Base-by-base conservation (phyloP, 768 basidiomycete genomes). In the Auriculariales sp. region DNA sequence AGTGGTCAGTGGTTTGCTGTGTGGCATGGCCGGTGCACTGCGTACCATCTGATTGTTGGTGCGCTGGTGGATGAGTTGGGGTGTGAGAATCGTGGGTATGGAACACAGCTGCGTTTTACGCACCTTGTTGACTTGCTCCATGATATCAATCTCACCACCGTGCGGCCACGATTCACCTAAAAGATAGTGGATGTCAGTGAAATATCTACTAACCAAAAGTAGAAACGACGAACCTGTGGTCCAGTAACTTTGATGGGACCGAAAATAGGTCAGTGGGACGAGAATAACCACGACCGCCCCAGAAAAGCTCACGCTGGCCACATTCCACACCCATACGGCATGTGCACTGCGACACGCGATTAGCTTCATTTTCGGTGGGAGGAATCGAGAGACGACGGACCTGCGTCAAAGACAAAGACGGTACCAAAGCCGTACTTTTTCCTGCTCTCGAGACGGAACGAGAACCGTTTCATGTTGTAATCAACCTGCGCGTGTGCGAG, bases 61-160 rank as follows among this genome's bases (percentile, higher is more conserved):
- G 7, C 9, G 9, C 31, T 32, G 15, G 9, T 7, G 31, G 31
- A 9, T 9, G 7, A 32, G 9, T 15, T n/a, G n/a, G n/a, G n/a
- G n/a, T n/a, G n/a, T n/a, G n/a, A n/a, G n/a, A n/a, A n/a, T n/a
- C n/a, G n/a, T 51, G 3, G 48, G 46, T 19, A 54, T 49, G 2
- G 50, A 52, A 15, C 58, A 54, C 46, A 46, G 52, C 42, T 51
- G 46, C 25, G 50, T 53, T 34, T 25, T 33, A 12, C 19, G 22
- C 33, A 36, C 42, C 22, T 52, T 33, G 42, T 56, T 34, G 24
- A 58, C 56, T 17, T 56, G 53, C 46, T 58, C 57, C 14, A 58
- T 17, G 31, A 58, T 58, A 44, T 58, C 57, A 28, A 58, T 58
- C 31, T 58, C 57, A n/a, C 53, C 49, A 14, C 50, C 49, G 9